phyloP scores from a whole-genome alignment of 306 rosid genomes.

The Canavalia ensiformis region DNA sequence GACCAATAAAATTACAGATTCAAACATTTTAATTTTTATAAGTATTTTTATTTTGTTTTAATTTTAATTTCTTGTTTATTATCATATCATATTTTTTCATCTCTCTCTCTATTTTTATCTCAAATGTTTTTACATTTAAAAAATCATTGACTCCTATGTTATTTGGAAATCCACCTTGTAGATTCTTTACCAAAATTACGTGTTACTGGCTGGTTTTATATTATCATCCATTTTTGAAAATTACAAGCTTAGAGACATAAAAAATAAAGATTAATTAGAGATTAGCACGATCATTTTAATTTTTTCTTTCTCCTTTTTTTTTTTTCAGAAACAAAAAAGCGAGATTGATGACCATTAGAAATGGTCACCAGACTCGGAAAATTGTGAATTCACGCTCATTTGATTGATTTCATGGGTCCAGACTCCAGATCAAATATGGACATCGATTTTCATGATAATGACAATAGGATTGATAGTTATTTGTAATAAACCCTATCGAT shows the following conservation, averaged over 20 bases:
- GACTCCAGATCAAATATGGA: too few relatives aligned
- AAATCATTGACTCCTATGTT: background rate
- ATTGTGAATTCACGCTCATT: conserved; percentile 3
- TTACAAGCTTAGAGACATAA: background rate
- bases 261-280: background rate
- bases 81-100: too few relatives aligned
- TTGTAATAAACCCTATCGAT: too few relatives aligned
- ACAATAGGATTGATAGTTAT: too few relatives aligned
- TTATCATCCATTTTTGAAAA: conserved; percentile 11
- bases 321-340: too few relatives aligned
- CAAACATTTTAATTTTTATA: too few relatives aligned
- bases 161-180: background rate
- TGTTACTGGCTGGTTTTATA: background rate
- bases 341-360: background rate
- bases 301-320: background rate
- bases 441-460: too few relatives aligned
- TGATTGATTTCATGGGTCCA: too few relatives aligned
- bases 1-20: too few relatives aligned
- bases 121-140: background rate
- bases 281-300: background rate
- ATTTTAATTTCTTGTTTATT: too few relatives aligned
- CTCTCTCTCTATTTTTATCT: too few relatives aligned
- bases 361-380: background rate
- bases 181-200: background rate
- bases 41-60: too few relatives aligned